Percentiles rank a stretch among this genome's conserved stretches.
Evolutionary conservation across 352 stramenopile genomes (phyloP).

Genomic region (Globisporangium takayamanum): DNA sequence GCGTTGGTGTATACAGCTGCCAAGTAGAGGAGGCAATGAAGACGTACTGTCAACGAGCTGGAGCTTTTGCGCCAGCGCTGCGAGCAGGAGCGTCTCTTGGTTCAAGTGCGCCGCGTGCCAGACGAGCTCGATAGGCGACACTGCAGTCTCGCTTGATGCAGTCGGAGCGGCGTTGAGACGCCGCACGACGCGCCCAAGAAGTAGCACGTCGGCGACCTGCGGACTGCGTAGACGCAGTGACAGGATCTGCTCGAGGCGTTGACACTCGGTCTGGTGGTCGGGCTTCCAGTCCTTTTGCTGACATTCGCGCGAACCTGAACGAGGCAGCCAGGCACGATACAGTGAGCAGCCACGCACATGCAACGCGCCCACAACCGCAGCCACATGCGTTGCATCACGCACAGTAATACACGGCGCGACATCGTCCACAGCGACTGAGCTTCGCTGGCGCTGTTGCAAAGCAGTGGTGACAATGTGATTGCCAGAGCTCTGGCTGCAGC

Average conservation of each 20-base stretch:
- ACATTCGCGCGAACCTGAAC: slow-evolving; percentile 46
- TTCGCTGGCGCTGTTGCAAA: slow-evolving; percentile 22
- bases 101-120: slow-evolving; percentile 51
- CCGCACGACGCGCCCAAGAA: slow-evolving; percentile 47
- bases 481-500: slow-evolving; percentile 48
- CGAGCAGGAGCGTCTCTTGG: slow-evolving; percentile 47
- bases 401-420: slow-evolving; percentile 61
- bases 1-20: too few species aligned
- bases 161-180: slow-evolving; percentile 2
- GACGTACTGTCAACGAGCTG: slow-evolving; percentile 31
- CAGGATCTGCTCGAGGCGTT: slow-evolving; percentile 31
- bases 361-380: too few species aligned
- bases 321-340: not conserved
- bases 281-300: slow-evolving; percentile 57
- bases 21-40: not conserved
- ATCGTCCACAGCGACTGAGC: slow-evolving; percentile 55
- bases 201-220: slow-evolving; percentile 45
- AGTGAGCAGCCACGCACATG: too few species aligned
- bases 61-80: slow-evolving; percentile 40
- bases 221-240: slow-evolving; percentile 25
- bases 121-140: slow-evolving; percentile 27
- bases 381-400: slow-evolving; percentile 3
- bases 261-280: slow-evolving; percentile 62
- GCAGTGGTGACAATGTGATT: slow-evolving; percentile 55
- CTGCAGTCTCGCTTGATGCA: not conserved